phyloP scores from a whole-genome alignment of 2,329 filamentous ascomycete genomes.

The Zymoseptoria brevis region DNA sequence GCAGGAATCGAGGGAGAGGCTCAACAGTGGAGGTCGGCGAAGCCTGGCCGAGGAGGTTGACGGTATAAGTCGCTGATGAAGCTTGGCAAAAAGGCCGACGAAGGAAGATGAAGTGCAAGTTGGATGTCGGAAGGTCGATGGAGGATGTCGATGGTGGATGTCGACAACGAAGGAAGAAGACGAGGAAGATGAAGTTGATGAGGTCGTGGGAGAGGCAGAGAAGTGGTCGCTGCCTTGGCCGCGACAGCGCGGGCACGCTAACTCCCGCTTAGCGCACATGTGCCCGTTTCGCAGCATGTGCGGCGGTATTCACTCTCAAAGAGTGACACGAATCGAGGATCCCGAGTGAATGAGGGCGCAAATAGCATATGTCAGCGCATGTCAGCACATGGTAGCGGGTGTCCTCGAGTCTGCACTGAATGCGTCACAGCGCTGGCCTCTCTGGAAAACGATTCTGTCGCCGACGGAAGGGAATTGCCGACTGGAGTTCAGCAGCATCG shows the following conservation, averaged over 20 bases:
- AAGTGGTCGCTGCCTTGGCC: neutral
- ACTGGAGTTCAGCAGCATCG: too few species aligned
- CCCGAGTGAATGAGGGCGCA: neutral
- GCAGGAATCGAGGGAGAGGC: too few species aligned
- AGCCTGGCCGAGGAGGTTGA: too few species aligned
- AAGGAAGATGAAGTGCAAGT: neutral
- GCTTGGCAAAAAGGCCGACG: neutral
- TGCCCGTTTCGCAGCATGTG: neutral
- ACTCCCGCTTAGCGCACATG: neutral
- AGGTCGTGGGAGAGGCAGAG: neutral
- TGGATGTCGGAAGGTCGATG: neutral
- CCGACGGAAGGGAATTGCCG: neutral
- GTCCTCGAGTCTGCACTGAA: too few species aligned
- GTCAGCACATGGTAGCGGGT: neutral
- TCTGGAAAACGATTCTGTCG: neutral
- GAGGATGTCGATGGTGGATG: too few species aligned
- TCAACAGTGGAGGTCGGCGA: too few species aligned
- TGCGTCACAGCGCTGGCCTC: too few species aligned
- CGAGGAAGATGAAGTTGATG: neutral
- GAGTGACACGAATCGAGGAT: neutral
- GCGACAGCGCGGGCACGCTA: neutral
- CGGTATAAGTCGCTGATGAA: too few species aligned
- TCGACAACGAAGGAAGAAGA: neutral
- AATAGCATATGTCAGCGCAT: too few species aligned
- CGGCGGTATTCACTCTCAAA: neutral